These are phyloP conservation scores for Lachancea quebecensis DNA, from an alignment of 805 yeast genomes.

Conservation along the genomic window DNA sequence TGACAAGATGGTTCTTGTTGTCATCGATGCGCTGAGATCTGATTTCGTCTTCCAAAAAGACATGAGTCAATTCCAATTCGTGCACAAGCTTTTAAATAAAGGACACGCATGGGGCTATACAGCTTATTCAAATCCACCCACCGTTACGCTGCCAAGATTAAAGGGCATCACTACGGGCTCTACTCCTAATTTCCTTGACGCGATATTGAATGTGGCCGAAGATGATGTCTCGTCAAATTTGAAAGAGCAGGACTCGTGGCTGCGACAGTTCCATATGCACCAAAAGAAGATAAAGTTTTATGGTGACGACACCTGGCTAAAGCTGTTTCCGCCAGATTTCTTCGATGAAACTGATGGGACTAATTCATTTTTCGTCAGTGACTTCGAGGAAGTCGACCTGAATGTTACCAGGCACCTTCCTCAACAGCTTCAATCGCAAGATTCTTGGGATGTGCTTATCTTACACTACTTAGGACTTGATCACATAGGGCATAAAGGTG, in stretches of 20 bases:
- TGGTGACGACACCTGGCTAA: conserved; percentile 98
- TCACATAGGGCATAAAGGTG: conserved; percentile 97
- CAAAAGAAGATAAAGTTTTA: conserved; percentile 58
- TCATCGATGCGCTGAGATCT: conserved; percentile 87
- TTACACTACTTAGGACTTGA: conserved; percentile 91
- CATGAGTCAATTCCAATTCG: conserved; percentile 55
- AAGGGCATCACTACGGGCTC: conserved; percentile 94
- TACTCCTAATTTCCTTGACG: conserved; percentile 89
- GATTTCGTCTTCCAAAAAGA: conserved; percentile 69
- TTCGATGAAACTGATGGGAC: conserved; percentile 78
- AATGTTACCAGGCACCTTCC: conserved; percentile 88
- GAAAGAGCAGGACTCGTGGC: conserved; percentile 79
- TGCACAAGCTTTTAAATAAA: conserved; percentile 55
- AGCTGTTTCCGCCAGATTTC: conserved; percentile 61
- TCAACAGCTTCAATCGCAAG: conserved; percentile 39
- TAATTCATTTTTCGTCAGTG: conserved; percentile 88
- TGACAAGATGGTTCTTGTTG: conserved; percentile 67
- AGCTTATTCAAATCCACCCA: conserved; percentile 90
- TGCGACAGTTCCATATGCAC: conserved; percentile 48
- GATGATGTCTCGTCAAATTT: conserved; percentile 67
- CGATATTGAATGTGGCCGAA: conserved; percentile 88
- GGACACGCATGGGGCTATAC: conserved; percentile 85
- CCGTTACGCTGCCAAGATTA: conserved; percentile 89
- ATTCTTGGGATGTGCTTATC: conserved; percentile 76
- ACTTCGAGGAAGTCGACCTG: conserved; percentile 86